A percentile compares a stretch with the other conserved stretches of the same genome.
phyloP scores from a whole-genome alignment of 768 basidiomycete species.

The Tephrocybe sp. region DNA sequence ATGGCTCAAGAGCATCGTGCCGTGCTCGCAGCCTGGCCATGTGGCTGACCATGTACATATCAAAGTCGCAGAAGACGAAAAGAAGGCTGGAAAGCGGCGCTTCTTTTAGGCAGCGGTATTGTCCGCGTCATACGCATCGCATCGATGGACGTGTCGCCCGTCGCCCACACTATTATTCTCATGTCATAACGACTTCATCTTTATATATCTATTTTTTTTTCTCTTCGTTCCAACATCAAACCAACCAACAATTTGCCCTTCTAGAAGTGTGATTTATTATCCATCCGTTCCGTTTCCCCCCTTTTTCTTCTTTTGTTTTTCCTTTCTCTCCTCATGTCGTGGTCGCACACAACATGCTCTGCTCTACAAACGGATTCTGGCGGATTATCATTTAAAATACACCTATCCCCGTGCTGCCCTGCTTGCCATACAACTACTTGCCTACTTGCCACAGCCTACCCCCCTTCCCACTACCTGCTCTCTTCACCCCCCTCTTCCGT shows the following conservation, averaged over 20 bases:
- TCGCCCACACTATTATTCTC: not conserved
- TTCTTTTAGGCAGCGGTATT: conserved; percentile 62
- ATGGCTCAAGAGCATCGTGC: conserved; percentile 77
- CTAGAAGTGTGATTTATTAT: conserved; percentile 18
- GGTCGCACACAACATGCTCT: not conserved
- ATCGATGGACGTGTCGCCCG: conserved; percentile 1
- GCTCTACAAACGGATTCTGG: conserved; percentile 4
- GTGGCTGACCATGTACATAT: conserved; percentile 65
- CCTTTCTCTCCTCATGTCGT: not conserved
- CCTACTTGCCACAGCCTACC: not conserved
- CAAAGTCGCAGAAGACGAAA: conserved; percentile 75
- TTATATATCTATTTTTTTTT: conserved; percentile 12
- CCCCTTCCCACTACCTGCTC: not conserved
- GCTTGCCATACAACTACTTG: not conserved
- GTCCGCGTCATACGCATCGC: not conserved
- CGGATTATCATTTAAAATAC: conserved; percentile 11
- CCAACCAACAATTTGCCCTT: not conserved
- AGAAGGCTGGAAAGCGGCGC: conserved; percentile 66
- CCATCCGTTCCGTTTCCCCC: not conserved
- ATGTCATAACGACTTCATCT: conserved; percentile 12
- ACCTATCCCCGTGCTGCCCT: not conserved
- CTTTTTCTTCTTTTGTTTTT: not conserved
- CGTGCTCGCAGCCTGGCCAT: conserved; percentile 58
- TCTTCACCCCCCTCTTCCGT: not conserved
- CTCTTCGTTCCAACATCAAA: conserved; percentile 7